Evolutionary conservation across 2,329 filamentous ascomycete genomes (phyloP).

Genomic region (Fusarium nygamai): DNA sequence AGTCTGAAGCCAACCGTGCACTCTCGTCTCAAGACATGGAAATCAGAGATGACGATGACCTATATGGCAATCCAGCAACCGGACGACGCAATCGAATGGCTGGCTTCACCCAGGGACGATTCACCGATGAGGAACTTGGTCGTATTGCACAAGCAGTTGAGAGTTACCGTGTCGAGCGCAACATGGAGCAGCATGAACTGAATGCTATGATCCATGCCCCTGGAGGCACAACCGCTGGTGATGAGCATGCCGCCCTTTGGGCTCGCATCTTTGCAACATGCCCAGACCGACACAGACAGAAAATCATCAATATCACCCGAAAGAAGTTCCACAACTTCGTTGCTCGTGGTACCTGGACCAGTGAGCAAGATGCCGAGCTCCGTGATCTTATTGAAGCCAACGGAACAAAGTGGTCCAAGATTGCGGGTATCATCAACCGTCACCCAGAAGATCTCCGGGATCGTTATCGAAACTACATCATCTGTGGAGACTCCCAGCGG

Average conservation of each 20-base stretch:
- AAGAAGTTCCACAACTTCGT: constrained; percentile 74
- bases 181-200: constrained; percentile 56
- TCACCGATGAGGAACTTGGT: constrained; percentile 55
- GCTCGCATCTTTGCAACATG: constrained; percentile 57
- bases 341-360: constrained; percentile 59
- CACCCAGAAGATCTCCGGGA: constrained; percentile 74
- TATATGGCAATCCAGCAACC: constrained; percentile 19
- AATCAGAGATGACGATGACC: constrained; percentile 32
- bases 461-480: constrained; percentile 74
- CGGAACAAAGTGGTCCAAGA: constrained; percentile 67
- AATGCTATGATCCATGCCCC: constrained; percentile 56
- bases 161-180: constrained; percentile 54
- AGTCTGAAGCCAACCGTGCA: constrained; percentile 29
- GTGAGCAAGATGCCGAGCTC: constrained; percentile 51
- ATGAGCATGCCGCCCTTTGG: constrained; percentile 60
- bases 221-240: constrained; percentile 49
- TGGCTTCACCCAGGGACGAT: constrained; percentile 52
- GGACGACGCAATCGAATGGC: constrained; percentile 40
- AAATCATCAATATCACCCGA: constrained; percentile 66
- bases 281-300: constrained; percentile 61
- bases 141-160: constrained; percentile 56
- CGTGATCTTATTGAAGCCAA: constrained; percentile 48
- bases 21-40: constrained; percentile 35
- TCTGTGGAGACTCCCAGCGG: constrained; percentile 63
- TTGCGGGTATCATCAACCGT: constrained; percentile 71